A percentile compares a stretch with the other conserved stretches of the same genome.
Conservation (phyloP, 441 rosid species). For the Capsella rubella region DNA sequence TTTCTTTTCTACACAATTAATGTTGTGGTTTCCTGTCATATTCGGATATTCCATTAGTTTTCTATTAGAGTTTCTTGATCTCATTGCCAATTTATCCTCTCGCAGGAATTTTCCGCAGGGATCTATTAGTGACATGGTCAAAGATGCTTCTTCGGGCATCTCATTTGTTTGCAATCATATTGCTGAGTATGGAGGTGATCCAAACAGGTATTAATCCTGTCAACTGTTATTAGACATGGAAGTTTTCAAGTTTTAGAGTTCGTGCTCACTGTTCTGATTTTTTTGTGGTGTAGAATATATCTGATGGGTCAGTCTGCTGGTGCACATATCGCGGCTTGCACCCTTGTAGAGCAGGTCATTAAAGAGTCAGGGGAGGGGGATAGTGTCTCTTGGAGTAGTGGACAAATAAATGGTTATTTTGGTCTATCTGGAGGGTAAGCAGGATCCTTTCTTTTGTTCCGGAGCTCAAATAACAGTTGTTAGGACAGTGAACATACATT, state of each 20-base stretch:
- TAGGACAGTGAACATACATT: neutral
- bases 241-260: conserved; percentile 13
- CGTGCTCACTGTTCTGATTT: conserved; percentile 11
- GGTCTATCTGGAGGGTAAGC: conserved; percentile 95
- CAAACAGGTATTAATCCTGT: conserved; percentile 60
- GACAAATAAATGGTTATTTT: conserved; percentile 84
- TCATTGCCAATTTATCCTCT: conserved; percentile 33
- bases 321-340: conserved; percentile 94
- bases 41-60: conserved; percentile 18
- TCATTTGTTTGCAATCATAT: conserved; percentile 84
- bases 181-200: conserved; percentile 94
- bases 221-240: conserved; percentile 4
- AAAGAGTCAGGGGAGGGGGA: conserved; percentile 85
- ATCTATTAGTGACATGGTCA: conserved; percentile 90
- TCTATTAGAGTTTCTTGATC: neutral
- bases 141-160: conserved; percentile 91
- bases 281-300: conserved; percentile 62
- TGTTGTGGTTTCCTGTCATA: conserved; percentile 6
- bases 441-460: conserved; percentile 13
- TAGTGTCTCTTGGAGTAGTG: conserved; percentile 78
- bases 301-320: conserved; percentile 99
- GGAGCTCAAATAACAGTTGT: conserved; percentile 1
- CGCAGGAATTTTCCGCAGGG: conserved; percentile 97
- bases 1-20: neutral
- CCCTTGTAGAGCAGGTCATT: conserved; percentile 86